Evolutionary conservation across 148 eudicot genomes (phyloP), one percentile per base, ranked within the genome.

Genomic region (Rhododendron henanense): DNA sequence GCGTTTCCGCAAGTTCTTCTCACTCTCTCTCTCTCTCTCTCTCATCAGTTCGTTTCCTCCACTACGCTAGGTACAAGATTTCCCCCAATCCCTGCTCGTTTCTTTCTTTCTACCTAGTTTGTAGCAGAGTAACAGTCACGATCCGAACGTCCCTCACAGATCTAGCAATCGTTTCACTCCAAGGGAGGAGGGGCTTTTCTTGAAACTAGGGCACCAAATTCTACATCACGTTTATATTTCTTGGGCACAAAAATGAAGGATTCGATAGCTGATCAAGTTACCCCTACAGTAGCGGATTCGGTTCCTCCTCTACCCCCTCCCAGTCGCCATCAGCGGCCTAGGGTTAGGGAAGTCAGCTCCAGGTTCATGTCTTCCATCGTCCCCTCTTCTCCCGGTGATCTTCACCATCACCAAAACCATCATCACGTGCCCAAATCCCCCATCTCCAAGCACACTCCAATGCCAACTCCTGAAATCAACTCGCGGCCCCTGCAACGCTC

Each of bases 261-360:
- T 18, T 35, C 23, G 13, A 75, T 15, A 8, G 79, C 48, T 75
- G 79, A 75, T 75, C 79, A 75, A 75, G 48, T 75, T 16, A 39
- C 10, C 48, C 45, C 78, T 31, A 5, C 14, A 33, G 44, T 35
- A 31, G 16, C 5, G 44, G 79, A 75, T 75, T 25, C 87, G 61
- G 87, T 76, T 59, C 80, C 61, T 19, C 87, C 81, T 21, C 45
- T 82, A 14, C 80, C 88, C 23, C 90, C 93, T 31, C 90, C 90
- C 2, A 91, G 92, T 3, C 97, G 95, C 9, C 92, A 92, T 0
- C 97, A 95, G 4, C 92, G 95, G 10, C 96, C 95, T 28, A 88
- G 98, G 88, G 98, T 92, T 50, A 85, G 98, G 35, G 97, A 96
- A 83, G 97, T 96, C 0, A 94, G 97, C 84, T 94, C 98, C 13